Base-by-base conservation (phyloP, 2,329 filamentous ascomycete genomes). In the Plectosphaerella plurivora region DNA sequence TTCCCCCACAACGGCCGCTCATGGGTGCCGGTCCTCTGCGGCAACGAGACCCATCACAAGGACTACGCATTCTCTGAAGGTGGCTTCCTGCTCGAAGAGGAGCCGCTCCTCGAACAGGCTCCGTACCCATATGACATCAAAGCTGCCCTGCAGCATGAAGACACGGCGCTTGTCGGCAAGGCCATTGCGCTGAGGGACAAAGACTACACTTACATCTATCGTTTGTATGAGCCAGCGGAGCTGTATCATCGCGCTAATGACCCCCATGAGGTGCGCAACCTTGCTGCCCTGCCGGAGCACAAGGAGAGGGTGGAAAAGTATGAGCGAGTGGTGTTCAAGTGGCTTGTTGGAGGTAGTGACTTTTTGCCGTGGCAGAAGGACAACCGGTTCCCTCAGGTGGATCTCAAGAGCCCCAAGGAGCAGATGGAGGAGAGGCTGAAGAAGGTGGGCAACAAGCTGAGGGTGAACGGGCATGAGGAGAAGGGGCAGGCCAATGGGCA, bases 111-210 rank as follows among this genome's bases (percentile, higher is more conserved):
- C 0, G 73, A 77, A 49, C 65, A 72, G 44, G 63, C 67, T 0
- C 66, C 68, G 0, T 77, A 68, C 39, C 73, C 73, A 0, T 77
- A 76, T 51, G 73, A 76, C 49, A 65, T 76, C 46, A 76, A 77
- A 53, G 66, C 65, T 0, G 62, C 59, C 0, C 64, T 77, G 5
- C 73, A 76, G 55, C 73, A 76, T 50, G 65, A 73, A 7, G 70
- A 76, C 47, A 72, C 72, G 0, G 61, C 60, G 0, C 53, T 76
- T 0, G 72, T 74, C 0, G 73, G 73, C 1, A 76, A 76, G 46
- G 68, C 71, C 0, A 66, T 75, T 1, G 62, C 64, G 1, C 52
- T 71, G 1, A 60, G 71, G 0, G 61, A 68, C 37, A 55, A 66
- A 48, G 59, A 65, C 0, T 75, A 68, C 65, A 71, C 71, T 0